These are phyloP conservation scores for Globisporangium abappressorium DNA, from an alignment of 352 stramenopile genomes.

Conservation along the genomic window DNA sequence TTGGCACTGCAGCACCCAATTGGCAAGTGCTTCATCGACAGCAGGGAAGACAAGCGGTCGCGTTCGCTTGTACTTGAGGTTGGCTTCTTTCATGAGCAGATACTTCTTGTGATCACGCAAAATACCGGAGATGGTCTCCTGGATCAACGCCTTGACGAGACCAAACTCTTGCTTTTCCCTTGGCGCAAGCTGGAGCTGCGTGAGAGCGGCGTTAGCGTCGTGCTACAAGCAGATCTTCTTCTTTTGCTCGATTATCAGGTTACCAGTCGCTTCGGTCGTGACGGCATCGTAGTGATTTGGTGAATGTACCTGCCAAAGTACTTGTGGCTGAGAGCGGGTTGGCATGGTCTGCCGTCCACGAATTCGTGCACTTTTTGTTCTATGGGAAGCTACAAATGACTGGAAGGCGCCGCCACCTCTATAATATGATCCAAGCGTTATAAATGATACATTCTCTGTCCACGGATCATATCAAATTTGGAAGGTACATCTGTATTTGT, in stretches of 20 bases:
- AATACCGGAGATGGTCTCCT: neutral
- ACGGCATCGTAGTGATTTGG: neutral
- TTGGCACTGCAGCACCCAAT: neutral
- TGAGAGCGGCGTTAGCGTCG: neutral
- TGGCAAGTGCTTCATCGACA: neutral
- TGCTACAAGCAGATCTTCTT: conserved; percentile 1
- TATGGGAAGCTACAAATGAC: neutral
- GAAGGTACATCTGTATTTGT: neutral
- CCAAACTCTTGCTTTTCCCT: neutral
- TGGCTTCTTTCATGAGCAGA: neutral
- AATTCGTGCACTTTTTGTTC: neutral
- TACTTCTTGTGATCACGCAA: neutral
- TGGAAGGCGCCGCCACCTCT: neutral
- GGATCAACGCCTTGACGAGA: neutral
- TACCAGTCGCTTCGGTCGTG: neutral
- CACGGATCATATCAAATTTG: neutral
- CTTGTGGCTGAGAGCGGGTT: neutral
- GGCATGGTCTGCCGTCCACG: neutral
- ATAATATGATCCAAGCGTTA: neutral
- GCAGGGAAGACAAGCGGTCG: neutral
- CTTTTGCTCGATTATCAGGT: neutral
- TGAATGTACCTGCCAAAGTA: neutral
- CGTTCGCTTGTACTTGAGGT: neutral
- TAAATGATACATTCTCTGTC: neutral
- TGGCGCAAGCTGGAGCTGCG: neutral